Evolutionary conservation across 2,329 filamentous ascomycete genomes (phyloP).

Genomic region (Fusarium sp.): DNA sequence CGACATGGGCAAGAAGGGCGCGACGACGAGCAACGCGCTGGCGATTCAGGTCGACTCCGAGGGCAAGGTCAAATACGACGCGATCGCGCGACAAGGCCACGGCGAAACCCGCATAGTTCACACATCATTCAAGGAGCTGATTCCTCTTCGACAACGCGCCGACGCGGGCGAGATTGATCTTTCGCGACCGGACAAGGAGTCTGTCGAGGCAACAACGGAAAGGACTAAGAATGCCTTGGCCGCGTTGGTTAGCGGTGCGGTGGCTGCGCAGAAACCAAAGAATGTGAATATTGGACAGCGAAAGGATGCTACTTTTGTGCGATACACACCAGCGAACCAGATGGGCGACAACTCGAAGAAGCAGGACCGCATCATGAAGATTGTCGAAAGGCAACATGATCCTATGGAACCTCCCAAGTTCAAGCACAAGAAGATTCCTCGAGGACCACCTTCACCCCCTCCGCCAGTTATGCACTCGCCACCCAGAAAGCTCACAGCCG

Average conservation of each 20-base stretch:
- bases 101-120: conserved; percentile 87
- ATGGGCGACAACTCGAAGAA: conserved; percentile 91
- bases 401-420: conserved; percentile 98
- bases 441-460: conserved; percentile 90
- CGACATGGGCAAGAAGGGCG: conserved; percentile 88
- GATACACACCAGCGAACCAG: conserved; percentile 95
- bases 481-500: conserved; percentile 92
- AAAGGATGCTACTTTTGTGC: conserved; percentile 91
- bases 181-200: conserved; percentile 84
- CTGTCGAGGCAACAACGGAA: conserved; percentile 86
- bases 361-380: conserved; percentile 97
- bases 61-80: conserved; percentile 96
- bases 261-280: conserved; percentile 95
- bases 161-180: conserved; percentile 93
- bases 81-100: conserved; percentile 92
- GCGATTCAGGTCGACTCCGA: conserved; percentile 92
- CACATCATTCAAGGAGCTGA: conserved; percentile 95
- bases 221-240: conserved; percentile 89
- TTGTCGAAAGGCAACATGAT: conserved; percentile 92
- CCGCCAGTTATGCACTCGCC: conserved; percentile 96
- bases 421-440: conserved; percentile 98
- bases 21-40: conserved; percentile 83
- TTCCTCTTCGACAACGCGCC: conserved; percentile 91
- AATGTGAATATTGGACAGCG: conserved; percentile 86
- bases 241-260: conserved; percentile 83